These are phyloP conservation scores for Podila verticillata DNA, from an alignment of 192 early-diverging fungal genomes.

Conservation along the genomic window DNA sequence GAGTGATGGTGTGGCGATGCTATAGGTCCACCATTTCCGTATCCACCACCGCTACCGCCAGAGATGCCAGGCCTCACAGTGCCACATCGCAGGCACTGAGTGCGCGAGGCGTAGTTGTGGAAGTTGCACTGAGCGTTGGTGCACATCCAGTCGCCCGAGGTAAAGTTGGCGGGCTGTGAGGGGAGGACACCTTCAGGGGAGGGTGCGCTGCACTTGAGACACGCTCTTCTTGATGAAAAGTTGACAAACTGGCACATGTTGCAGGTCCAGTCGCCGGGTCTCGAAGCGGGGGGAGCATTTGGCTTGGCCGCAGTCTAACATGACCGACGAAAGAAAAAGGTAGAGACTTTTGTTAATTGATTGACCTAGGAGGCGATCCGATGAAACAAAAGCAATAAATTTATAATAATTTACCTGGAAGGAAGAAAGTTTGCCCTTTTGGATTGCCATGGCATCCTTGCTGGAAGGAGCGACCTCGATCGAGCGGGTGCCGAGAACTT, in stretches of 20 bases:
- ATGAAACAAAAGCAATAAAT: constrained; percentile 10
- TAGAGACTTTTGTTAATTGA: neutral
- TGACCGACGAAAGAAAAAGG: neutral
- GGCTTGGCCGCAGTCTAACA: constrained; percentile 43
- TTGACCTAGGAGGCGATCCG: neutral
- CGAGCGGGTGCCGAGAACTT: constrained; percentile 63
- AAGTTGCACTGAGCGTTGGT: constrained; percentile 65
- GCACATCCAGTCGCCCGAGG: constrained; percentile 73
- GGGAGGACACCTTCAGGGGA: constrained; percentile 42
- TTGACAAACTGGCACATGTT: constrained; percentile 75
- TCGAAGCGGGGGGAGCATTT: constrained; percentile 29
- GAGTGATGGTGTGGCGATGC: constrained; percentile 35
- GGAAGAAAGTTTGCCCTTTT: constrained; percentile 59
- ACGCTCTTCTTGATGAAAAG: constrained; percentile 70
- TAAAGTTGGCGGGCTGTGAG: constrained; percentile 55
- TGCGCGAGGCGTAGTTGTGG: constrained; percentile 72
- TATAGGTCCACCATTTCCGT: constrained; percentile 33
- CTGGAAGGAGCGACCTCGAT: constrained; percentile 74
- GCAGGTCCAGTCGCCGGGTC: constrained; percentile 83
- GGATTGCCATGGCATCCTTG: constrained; percentile 67
- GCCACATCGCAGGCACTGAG: constrained; percentile 64
- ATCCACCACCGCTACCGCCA: constrained; percentile 2
- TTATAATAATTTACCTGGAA: constrained; percentile 59
- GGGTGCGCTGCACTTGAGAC: constrained; percentile 73
- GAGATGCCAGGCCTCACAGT: constrained; percentile 52